These are phyloP conservation scores for Crataegus laevigata DNA, from an alignment of 306 rosid genomes.

Conservation along the genomic window DNA sequence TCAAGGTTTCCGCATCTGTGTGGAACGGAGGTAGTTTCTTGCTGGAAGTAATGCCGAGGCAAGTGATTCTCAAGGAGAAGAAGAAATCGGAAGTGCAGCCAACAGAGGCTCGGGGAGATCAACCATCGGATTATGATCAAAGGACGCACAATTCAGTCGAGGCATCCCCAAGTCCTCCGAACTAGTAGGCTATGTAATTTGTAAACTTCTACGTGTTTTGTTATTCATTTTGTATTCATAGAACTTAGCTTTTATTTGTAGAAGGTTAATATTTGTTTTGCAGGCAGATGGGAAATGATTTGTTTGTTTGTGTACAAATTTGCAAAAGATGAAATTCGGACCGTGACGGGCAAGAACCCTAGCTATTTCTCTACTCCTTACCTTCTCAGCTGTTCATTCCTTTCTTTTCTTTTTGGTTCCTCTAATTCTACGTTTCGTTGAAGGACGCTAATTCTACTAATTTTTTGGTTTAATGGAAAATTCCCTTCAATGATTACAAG, in stretches of 20 bases:
- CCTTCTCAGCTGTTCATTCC: background rate
- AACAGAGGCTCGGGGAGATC: conserved; percentile 17
- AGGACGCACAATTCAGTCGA: background rate
- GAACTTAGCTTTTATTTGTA: background rate
- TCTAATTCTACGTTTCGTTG: too few species aligned
- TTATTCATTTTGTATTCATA: background rate
- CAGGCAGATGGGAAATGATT: background rate
- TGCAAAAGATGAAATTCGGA: background rate
- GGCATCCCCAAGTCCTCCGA: conserved; percentile 9
- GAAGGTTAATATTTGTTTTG: background rate
- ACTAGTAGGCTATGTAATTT: background rate
- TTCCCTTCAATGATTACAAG: too few species aligned
- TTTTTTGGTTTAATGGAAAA: too few species aligned
- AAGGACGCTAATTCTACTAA: too few species aligned
- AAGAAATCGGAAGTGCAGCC: conserved; percentile 57
- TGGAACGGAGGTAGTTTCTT: conserved; percentile 97
- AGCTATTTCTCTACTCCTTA: background rate
- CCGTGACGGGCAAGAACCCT: background rate
- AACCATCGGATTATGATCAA: conserved; percentile 12
- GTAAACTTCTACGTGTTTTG: background rate
- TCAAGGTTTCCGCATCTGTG: conserved; percentile 73
- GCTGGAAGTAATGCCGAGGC: conserved; percentile 93
- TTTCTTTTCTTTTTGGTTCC: too few species aligned
- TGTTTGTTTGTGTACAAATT: conserved; percentile 4
- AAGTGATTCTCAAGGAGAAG: conserved; percentile 79